A percentile compares a stretch with the other conserved stretches of the same genome.
These are phyloP conservation scores for Houttuynia cordata DNA, from an alignment of 164 flowering plant species.

Conservation along the genomic window DNA sequence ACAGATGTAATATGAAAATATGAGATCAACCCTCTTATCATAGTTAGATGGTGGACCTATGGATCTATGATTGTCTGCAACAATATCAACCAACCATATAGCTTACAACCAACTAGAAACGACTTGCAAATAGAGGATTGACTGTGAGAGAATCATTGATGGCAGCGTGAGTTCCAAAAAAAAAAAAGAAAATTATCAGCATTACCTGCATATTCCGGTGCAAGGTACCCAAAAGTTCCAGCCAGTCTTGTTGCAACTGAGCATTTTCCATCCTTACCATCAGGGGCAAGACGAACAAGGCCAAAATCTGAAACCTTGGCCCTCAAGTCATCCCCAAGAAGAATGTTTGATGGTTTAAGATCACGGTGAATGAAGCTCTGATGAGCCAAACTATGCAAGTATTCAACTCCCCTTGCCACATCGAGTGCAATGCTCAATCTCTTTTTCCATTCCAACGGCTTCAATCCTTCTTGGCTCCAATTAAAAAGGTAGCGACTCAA, in stretches of 20 bases:
- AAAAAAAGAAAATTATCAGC: not conserved
- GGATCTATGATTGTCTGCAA: too few species aligned
- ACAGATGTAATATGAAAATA: too few species aligned
- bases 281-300: slow-evolving; percentile 87
- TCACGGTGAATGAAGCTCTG: slow-evolving; percentile 89
- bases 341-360: slow-evolving; percentile 88
- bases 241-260: slow-evolving; percentile 79
- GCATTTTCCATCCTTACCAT: slow-evolving; percentile 48
- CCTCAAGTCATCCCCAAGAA: slow-evolving; percentile 89
- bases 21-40: too few species aligned
- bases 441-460: slow-evolving; percentile 80
- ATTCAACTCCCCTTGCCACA: slow-evolving; percentile 95
- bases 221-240: slow-evolving; percentile 93
- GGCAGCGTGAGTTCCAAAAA: not conserved
- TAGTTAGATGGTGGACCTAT: too few species aligned
- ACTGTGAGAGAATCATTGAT: too few species aligned
- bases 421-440: slow-evolving; percentile 73
- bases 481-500: slow-evolving; percentile 56
- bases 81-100: too few species aligned
- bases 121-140: too few species aligned
- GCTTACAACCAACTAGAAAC: too few species aligned
- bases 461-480: slow-evolving; percentile 60
- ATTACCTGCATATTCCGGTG: slow-evolving; percentile 96
- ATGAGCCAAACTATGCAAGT: slow-evolving; percentile 72
- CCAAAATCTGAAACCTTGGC: slow-evolving; percentile 98